A percentile compares a stretch with the other conserved stretches of the same genome.
Conservation (phyloP, 352 stramenopile genomes). For the Phytophthora agathidicida region DNA sequence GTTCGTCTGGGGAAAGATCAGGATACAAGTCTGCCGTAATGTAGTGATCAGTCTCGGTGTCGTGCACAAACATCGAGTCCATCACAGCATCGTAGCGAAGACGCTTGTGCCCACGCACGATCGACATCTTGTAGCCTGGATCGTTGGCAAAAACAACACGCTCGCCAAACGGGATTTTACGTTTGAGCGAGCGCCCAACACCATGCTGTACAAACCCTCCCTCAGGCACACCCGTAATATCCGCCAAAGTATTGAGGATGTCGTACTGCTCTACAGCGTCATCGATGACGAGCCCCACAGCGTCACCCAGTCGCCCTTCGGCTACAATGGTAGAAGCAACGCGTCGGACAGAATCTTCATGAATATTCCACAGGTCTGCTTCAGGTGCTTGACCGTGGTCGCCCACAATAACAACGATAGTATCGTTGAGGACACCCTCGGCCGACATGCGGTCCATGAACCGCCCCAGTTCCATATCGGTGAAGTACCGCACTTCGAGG, state of each 20-base stretch:
- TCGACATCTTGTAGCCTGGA: conserved; percentile 38
- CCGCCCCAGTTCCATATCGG: conserved; percentile 41
- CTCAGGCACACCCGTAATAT: too few relatives aligned
- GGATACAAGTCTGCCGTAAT: conserved; percentile 38
- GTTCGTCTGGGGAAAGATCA: conserved; percentile 8
- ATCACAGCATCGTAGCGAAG: conserved; percentile 44
- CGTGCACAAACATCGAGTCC: conserved; percentile 34
- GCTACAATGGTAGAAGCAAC: conserved; percentile 34
- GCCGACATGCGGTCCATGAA: conserved; percentile 50
- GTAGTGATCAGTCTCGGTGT: conserved; percentile 41
- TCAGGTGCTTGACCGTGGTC: conserved; percentile 49
- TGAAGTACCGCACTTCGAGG: conserved; percentile 49
- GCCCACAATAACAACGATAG: conserved; percentile 50
- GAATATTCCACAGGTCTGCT: conserved; percentile 25
- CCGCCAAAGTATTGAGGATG: too few relatives aligned
- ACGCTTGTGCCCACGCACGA: conserved; percentile 37
- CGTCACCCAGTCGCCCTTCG: conserved; percentile 26
- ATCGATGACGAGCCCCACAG: conserved; percentile 25
- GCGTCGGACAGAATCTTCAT: conserved; percentile 33
- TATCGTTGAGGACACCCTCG: conserved; percentile 47
- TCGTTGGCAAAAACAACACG: conserved; percentile 56
- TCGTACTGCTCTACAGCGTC: too few relatives aligned
- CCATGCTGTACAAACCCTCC: too few relatives aligned
- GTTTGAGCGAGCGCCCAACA: conserved; percentile 44
- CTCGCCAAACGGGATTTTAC: conserved; percentile 28